Base-by-base conservation (phyloP, 2,329 filamentous ascomycete species). In the Clathrospora elynae region DNA sequence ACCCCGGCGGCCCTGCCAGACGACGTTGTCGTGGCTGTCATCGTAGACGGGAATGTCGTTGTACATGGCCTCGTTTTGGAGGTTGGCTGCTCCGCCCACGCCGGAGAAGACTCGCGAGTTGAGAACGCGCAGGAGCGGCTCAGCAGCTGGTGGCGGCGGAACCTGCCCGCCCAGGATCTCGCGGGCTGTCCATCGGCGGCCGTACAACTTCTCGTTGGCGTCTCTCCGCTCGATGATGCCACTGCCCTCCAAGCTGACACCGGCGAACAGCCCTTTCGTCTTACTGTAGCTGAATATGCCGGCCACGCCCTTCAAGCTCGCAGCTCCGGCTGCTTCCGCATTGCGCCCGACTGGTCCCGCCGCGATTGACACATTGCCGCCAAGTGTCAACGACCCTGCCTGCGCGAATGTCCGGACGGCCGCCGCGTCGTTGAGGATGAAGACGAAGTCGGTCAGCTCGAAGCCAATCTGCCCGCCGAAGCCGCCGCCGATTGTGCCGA, bases 271-370 rank as follows among this genome's bases (percentile, higher is more conserved):
- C 13, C 93, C 93, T 76, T 96, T 97, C 9, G 93, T 99, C 75
- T 96, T 97, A 69, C 87, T 93, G 78, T 99, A 99, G 62, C 88
- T 89, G 77, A 99, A 99, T 35, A 99, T 86, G 38, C 89, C 93
- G 0, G 91, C 88, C 6, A 97, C 87, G 51, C 90, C 85, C 75
- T 85, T 92, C 52, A 95, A 78, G 57, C 89, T 96, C 6, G 93
- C 93, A 10, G 91, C 92, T 52, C 93, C 93, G 23, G 93, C 92
- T 9, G 93, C 93, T 72, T 99, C 93, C 31, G 92, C 93, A 71
- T 96, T 97, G 61, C 93, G 83, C 40, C 93, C 93, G 17, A 99
- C 82, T 0, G 93, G 93, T 1, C 93, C 93, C 5, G 93, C 93
- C 12, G 93, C 93, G 59, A 99, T 86, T 3, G 90, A 96, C 23